phyloP scores from a whole-genome alignment of 2,329 filamentous ascomycete species.

The Fusarium coffeatum region DNA sequence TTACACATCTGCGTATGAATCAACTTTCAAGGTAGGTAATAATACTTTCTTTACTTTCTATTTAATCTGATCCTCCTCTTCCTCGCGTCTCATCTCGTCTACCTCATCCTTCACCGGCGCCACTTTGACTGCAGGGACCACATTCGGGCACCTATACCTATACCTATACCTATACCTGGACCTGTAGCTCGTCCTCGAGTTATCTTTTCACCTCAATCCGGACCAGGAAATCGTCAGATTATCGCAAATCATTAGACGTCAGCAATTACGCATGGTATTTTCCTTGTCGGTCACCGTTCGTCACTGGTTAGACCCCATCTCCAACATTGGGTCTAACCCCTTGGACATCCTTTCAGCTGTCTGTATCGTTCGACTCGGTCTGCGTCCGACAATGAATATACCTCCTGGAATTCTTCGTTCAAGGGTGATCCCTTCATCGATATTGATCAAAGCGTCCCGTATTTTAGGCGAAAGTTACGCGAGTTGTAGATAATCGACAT shows the following conservation, averaged over 20 bases:
- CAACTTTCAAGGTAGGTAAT: conserved; percentile 9
- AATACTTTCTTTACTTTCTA: not conserved
- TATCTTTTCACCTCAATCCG: not conserved
- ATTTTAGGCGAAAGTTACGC: conserved; percentile 33
- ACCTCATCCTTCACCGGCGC: conserved; percentile 7
- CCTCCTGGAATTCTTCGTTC: conserved; percentile 19
- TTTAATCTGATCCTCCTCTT: not conserved
- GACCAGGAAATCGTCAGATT: conserved; percentile 8
- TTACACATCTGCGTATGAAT: conserved; percentile 10
- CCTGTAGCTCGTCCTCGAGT: not conserved
- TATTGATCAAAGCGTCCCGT: conserved; percentile 27
- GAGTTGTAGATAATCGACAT: conserved; percentile 4
- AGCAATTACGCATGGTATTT: not conserved
- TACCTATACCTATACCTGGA: not conserved
- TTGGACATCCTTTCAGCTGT: conserved; percentile 14
- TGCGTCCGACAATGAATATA: conserved; percentile 21
- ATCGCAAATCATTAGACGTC: conserved; percentile 2
- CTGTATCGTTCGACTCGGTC: conserved; percentile 31
- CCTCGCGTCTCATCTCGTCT: not conserved
- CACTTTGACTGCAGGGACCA: conserved; percentile 20
- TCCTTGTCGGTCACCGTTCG: not conserved
- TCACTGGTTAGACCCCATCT: not conserved
- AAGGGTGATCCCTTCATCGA: conserved; percentile 16
- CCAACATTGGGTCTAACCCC: conserved; percentile 11
- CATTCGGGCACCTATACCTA: conserved; percentile 3